Evolutionary conservation across 169 alveolate genomes (phyloP), one percentile per base, ranked within the genome.

Genomic region (Theileria luwenshuni): DNA sequence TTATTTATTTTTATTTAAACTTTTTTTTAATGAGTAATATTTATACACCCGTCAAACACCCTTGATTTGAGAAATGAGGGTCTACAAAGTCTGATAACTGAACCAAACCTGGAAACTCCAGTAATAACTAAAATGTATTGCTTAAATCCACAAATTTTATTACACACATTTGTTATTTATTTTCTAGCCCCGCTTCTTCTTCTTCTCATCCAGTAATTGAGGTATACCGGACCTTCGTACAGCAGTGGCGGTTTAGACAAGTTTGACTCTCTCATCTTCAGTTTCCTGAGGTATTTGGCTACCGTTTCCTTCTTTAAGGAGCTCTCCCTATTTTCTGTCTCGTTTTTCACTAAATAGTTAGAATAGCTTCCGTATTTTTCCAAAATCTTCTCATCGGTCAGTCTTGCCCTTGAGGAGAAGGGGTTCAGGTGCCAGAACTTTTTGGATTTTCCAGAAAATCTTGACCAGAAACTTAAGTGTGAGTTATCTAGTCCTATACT

Each of bases 211-310:
- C 87, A 79, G 63, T 79, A 79, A 21, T 69, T 65, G 12, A 79
- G 63, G 74, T 79, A 68, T 23, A 72, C 30, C 42, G 83, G 87
- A 27, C 87, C 87, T 33, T 79, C 87, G 73, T 79, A 79, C 8
- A 79, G 63, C 3, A 75, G 65, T 21, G 77, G 67, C 8, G 87
- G 83, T 58, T 41, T 32, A 7, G 65, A 52, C 0, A 70, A 15
- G 63, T 79, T 79, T 12, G 6, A n/a, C 79, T 64, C 80, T 49
- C 69, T 70, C 15, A 65, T 45, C 48, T 43, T 67, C 54, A 79
- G 23, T 35, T 69, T 54, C 47, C 41, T 51, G 42, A 33, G 25
- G 38, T 61, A 68, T 17, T 74, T 63, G 3, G 27, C 42, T 48
- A 69, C 23, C 15, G 86, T 67, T 28, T 56, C 72, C 12, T 21